Conservation (phyloP, 345 rosid species). For the Hibiscus trionum region DNA sequence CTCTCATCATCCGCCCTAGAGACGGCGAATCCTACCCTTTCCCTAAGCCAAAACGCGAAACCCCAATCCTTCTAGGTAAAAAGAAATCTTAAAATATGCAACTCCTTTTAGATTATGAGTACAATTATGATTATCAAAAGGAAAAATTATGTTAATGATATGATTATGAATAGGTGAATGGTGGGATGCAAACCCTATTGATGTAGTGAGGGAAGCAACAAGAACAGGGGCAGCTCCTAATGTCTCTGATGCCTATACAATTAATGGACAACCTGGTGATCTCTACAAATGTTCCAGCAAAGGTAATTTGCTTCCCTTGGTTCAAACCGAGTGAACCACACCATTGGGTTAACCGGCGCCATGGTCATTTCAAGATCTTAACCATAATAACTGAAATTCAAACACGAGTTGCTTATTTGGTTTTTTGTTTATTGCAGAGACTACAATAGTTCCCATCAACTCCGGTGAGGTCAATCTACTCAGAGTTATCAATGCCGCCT, state of each 20-base stretch:
- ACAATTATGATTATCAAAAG: neutral
- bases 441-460: slow-evolving; percentile 54
- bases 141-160: neutral
- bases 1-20: slow-evolving; percentile 37
- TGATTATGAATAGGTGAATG: slow-evolving; percentile 59
- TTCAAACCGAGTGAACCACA: neutral
- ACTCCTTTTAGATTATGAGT: neutral
- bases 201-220: slow-evolving; percentile 58
- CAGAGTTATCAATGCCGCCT: slow-evolving; percentile 70
- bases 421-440: slow-evolving; percentile 36
- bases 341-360: slow-evolving; percentile 29
- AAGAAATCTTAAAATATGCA: neutral
- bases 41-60: slow-evolving; percentile 12
- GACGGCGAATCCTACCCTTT: slow-evolving; percentile 67
- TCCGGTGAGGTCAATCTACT: slow-evolving; percentile 73
- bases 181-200: slow-evolving; percentile 87
- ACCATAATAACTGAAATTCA: too few relatives aligned
- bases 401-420: too few relatives aligned
- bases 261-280: slow-evolving; percentile 94
- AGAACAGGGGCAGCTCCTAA: slow-evolving; percentile 76
- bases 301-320: slow-evolving; percentile 30
- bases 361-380: too few relatives aligned
- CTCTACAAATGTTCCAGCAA: slow-evolving; percentile 72
- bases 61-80: neutral
- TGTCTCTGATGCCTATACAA: slow-evolving; percentile 72